Base-by-base conservation (phyloP, 345 rosid genomes). In the Gossypium bickii region DNA sequence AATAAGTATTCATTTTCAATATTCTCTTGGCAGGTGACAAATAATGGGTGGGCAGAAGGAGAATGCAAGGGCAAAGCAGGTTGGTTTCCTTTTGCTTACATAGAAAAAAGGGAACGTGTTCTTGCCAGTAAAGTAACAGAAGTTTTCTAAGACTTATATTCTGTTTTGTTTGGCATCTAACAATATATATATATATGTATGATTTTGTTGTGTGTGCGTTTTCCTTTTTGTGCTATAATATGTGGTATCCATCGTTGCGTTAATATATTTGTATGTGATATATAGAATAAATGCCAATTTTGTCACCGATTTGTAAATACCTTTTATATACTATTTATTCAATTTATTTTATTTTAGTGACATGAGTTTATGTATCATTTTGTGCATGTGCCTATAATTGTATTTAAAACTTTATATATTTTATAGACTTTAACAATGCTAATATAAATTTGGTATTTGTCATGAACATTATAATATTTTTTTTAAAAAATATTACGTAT, bases 21-120 rank as follows among this genome's bases (percentile, higher is more conserved):
- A 76, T 27, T 76, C 38, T 70, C 47, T 71, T 77, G 58, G 77
- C 86, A 92, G 97, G 97, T 94, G 59, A 87, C 85, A 12, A 90
- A 85, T 74, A 88, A 83, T 72, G 97, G 97, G 18, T 94, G 98
- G 98, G 98, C 97, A 1, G 98, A 94, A 81, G 98, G 98, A 58
- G 98, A 94, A 83, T 89, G 98, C 82, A 89, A 87, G 86, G 97
- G 98, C 47, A 89, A 83, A 83, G 97, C 97, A 17, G 97, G 97
- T 77, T 92, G 95, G 98, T 94, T 94, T 81, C 97, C 97, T 52
- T 89, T 78, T 47, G 89, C 88, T 22, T 95, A 89, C 58, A 72
- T 93, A 4, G 94, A 91, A 78, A 90, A 92, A 86, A 86, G 97
- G 81, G 99, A 95, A 3, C 92, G 95, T 6, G 90, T 94, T 56